phyloP scores from a whole-genome alignment of 2,329 filamentous ascomycete genomes.

The Colletotrichum tropicale region DNA sequence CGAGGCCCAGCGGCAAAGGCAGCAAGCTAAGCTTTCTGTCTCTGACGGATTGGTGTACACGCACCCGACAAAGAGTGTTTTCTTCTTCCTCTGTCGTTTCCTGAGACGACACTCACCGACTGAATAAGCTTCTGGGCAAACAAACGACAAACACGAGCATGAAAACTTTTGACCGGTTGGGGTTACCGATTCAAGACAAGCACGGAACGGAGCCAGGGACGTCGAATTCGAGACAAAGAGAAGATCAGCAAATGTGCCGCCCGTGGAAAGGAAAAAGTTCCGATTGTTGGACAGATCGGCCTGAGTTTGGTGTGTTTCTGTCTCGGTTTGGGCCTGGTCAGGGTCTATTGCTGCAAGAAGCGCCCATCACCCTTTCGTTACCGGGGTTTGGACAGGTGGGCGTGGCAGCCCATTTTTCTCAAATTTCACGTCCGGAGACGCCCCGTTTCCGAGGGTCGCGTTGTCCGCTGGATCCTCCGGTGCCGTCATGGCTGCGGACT shows the following conservation, averaged over 20 bases:
- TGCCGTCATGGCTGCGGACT: slow-evolving; percentile 4
- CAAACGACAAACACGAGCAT: not conserved
- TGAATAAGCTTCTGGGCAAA: not conserved
- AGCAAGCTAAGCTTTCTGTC: not conserved
- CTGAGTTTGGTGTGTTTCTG: not conserved
- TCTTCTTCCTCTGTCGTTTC: not conserved
- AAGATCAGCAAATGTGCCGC: slow-evolving; percentile 1
- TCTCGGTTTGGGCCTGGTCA: not conserved
- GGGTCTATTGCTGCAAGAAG: not conserved
- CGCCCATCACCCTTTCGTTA: not conserved
- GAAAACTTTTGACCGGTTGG: not conserved
- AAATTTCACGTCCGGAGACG: not conserved
- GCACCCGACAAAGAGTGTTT: not conserved
- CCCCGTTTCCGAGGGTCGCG: not conserved
- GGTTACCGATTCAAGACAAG: not conserved
- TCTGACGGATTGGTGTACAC: not conserved
- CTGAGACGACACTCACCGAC: not conserved
- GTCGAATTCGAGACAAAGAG: slow-evolving; percentile 6
- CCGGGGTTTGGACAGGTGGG: not conserved
- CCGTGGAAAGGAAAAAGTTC: not conserved
- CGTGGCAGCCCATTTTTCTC: not conserved
- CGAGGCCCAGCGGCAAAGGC: not conserved
- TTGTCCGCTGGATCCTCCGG: not conserved
- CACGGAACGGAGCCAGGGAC: not conserved
- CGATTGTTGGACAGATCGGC: not conserved